phyloP scores from a whole-genome alignment of 2,329 filamentous ascomycete genomes.

The Cordyceps fumosorosea region DNA sequence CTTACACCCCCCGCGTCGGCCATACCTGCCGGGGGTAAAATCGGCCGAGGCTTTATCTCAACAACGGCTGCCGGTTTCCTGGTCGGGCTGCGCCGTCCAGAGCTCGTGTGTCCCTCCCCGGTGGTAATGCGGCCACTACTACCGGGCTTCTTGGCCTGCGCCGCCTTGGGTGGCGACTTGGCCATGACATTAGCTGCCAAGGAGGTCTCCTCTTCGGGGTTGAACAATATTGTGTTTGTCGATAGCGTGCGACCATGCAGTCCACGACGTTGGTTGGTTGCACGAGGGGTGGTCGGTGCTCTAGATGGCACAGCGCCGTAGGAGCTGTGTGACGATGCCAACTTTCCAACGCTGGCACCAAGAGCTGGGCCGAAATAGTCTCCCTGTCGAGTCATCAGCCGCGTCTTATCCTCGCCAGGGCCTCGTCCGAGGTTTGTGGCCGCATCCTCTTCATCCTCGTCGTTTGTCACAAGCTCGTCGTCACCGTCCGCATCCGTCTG shows the following conservation, averaged over 20 bases:
- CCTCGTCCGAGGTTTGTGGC: conserved; percentile 35
- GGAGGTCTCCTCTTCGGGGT: conserved; percentile 46
- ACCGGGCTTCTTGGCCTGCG: conserved; percentile 29
- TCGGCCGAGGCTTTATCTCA: conserved; percentile 51
- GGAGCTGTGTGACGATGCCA: conserved; percentile 29
- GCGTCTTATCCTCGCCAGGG: conserved; percentile 21
- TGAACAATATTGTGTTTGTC: conserved; percentile 78
- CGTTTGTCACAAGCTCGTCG: conserved; percentile 79
- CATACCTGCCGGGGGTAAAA: conserved; percentile 38
- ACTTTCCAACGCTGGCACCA: conserved; percentile 23
- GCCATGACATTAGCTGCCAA: conserved; percentile 33
- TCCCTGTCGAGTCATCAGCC: conserved; percentile 25
- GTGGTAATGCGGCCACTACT: conserved; percentile 28
- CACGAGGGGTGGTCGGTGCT: conserved; percentile 26
- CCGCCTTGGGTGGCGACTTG: conserved; percentile 32
- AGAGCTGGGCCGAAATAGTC: conserved; percentile 11
- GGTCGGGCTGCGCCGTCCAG: conserved; percentile 35
- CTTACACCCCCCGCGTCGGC: conserved; percentile 30
- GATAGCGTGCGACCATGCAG: conserved; percentile 69
- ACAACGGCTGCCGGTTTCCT: conserved; percentile 36
- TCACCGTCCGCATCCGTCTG: conserved; percentile 83
- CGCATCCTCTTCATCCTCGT: conserved; percentile 60
- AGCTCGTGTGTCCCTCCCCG: conserved; percentile 14
- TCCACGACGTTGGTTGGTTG: conserved; percentile 29
- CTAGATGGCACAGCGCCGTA: conserved; percentile 18